phyloP scores from a whole-genome alignment of 768 basidiomycete species.

The Panaeolus papilionaceus region DNA sequence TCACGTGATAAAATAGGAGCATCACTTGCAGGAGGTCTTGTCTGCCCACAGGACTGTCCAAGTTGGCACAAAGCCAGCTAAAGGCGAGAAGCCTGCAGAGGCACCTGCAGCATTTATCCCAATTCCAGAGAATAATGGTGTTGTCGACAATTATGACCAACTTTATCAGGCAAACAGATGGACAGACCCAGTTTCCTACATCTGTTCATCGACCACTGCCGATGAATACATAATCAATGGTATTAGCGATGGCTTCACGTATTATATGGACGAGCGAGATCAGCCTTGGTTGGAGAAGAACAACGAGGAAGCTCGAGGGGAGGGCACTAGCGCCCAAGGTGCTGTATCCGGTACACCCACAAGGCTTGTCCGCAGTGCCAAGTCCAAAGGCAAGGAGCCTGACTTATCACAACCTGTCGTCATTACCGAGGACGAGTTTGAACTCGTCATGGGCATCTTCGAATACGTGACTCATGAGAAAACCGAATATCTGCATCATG shows the following conservation, averaged over 20 bases:
- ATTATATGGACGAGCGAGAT: slow-evolving; percentile 97
- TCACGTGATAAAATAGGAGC: slow-evolving; percentile 59
- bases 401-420: slow-evolving; percentile 66
- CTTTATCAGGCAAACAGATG: slow-evolving; percentile 75
- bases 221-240: slow-evolving; percentile 74
- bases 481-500: slow-evolving; percentile 89
- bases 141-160: slow-evolving; percentile 78
- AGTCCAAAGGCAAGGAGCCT: slow-evolving; percentile 86
- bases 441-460: slow-evolving; percentile 93
- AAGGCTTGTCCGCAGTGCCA: slow-evolving; percentile 68
- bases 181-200: slow-evolving; percentile 79
- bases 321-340: slow-evolving; percentile 83
- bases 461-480: slow-evolving; percentile 92
- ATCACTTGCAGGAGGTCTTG: slow-evolving; percentile 58
- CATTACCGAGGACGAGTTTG: slow-evolving; percentile 92
- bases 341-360: slow-evolving; percentile 54
- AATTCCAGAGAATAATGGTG: slow-evolving; percentile 86
- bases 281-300: slow-evolving; percentile 94
- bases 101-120: slow-evolving; percentile 76
- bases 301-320: slow-evolving; percentile 87
- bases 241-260: slow-evolving; percentile 79
- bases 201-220: slow-evolving; percentile 84
- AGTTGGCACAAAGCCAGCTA: slow-evolving; percentile 34
- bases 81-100: slow-evolving; percentile 30
- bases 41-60: slow-evolving; percentile 47